Percentiles rank a stretch among this genome's conserved stretches.
phyloP scores from a whole-genome alignment of 371 early-diverging fungal species.

The Mucor irregularis region DNA sequence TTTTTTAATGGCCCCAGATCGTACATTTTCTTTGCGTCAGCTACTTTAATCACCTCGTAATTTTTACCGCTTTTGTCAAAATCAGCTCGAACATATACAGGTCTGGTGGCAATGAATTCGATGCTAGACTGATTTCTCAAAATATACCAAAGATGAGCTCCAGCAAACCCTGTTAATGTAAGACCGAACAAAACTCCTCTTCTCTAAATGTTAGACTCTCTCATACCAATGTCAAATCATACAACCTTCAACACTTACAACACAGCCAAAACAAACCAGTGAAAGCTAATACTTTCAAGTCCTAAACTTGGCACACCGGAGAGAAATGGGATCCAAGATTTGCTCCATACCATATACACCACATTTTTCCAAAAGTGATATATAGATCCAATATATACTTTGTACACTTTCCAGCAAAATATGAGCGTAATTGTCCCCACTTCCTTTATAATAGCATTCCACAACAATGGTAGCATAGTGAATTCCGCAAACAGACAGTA shows the following conservation, averaged over 20 bases:
- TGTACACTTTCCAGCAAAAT: constrained; percentile 16
- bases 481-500: constrained; percentile 6
- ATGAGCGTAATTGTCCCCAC: constrained; percentile 4
- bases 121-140: constrained; percentile 43
- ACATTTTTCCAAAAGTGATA: constrained; percentile 17
- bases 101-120: constrained; percentile 35
- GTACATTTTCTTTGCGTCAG: background rate
- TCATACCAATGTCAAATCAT: background rate
- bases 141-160: constrained; percentile 37
- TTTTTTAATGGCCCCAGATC: constrained; percentile 5
- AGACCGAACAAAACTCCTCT: constrained; percentile 23
- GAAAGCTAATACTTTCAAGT: background rate
- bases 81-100: constrained; percentile 25
- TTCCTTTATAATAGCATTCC: background rate
- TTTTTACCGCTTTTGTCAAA: constrained; percentile 19
- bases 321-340: constrained; percentile 10
- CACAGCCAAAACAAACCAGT: constrained; percentile 11
- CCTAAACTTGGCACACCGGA: constrained; percentile 9
- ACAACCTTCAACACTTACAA: constrained; percentile 17
- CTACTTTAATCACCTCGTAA: constrained; percentile 29
- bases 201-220: background rate
- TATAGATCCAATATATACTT: constrained; percentile 12
- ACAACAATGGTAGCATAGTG: constrained; percentile 2
- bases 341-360: background rate
- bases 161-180: constrained; percentile 33